Percentiles rank a stretch among this genome's conserved stretches.
phyloP scores from a whole-genome alignment of 768 basidiomycete species.

The Pisolithus marmoratus region DNA sequence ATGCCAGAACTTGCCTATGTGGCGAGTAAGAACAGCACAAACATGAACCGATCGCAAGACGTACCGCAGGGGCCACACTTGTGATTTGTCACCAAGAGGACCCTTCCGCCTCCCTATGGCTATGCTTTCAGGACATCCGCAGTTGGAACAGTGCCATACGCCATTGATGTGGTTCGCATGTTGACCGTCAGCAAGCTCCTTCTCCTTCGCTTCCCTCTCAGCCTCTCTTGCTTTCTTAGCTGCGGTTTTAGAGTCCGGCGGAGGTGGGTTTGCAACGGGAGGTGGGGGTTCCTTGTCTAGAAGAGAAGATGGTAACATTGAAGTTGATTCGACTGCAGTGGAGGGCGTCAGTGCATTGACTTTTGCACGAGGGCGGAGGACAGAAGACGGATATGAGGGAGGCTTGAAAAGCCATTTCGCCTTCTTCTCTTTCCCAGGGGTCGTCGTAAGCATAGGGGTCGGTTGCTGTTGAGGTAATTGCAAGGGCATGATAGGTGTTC shows the following conservation, averaged over 20 bases:
- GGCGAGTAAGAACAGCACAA: conserved; percentile 3
- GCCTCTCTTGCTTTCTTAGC: conserved; percentile 67
- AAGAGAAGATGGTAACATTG: conserved; percentile 46
- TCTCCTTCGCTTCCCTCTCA: conserved; percentile 79
- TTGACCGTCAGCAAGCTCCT: conserved; percentile 77
- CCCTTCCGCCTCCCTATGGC: conserved; percentile 85
- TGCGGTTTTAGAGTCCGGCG: conserved; percentile 43
- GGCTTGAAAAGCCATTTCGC: conserved; percentile 70
- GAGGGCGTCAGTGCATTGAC: conserved; percentile 57
- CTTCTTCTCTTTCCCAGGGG: conserved; percentile 57
- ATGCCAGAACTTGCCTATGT: conserved; percentile 84
- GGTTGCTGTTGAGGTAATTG: conserved; percentile 38
- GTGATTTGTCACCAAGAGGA: conserved; percentile 81
- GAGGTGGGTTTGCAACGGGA: conserved; percentile 23
- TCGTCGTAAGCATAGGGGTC: conserved; percentile 28
- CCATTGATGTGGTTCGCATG: conserved; percentile 79
- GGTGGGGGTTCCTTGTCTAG: conserved; percentile 56
- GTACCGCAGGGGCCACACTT: conserved; percentile 91
- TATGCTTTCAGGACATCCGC: conserved; percentile 84
- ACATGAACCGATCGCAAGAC: conserved; percentile 1
- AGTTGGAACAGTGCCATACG: conserved; percentile 94
- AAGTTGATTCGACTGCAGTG: conserved; percentile 60
- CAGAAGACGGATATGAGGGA: conserved; percentile 48
- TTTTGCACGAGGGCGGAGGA: conserved; percentile 56
- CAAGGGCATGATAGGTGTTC: conserved; percentile 46